Evolutionary conservation across 2,329 filamentous ascomycete genomes (phyloP).

Genomic region (Coniochaeta sp.): DNA sequence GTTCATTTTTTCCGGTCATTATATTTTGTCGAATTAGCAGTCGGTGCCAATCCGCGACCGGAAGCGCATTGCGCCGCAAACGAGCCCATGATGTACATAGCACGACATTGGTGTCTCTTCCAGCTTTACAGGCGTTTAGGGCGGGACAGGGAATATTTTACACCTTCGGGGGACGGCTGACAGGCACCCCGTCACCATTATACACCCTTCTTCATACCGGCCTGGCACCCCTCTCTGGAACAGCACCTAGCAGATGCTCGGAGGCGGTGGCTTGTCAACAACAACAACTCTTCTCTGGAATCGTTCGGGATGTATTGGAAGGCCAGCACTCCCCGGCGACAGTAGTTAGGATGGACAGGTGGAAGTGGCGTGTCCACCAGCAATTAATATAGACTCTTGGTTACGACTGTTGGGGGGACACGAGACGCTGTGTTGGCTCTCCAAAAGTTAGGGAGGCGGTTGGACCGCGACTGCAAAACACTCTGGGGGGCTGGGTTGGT

Average conservation of each 20-base stretch:
- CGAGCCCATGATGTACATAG: conserved; percentile 11
- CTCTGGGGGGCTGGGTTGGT: background rate
- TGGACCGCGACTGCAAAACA: background rate
- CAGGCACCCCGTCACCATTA: background rate
- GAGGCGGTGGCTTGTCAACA: background rate
- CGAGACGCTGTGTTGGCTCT: background rate
- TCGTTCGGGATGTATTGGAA: too few relatives aligned
- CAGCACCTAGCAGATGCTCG: background rate
- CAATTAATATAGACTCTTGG: conserved; percentile 1
- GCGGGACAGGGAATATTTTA: conserved; percentile 2
- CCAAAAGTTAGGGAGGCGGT: background rate
- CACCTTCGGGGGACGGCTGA: conserved; percentile 1
- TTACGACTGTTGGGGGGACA: background rate
- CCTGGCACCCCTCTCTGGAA: background rate
- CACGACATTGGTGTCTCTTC: conserved; percentile 9
- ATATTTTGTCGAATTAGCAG: background rate
- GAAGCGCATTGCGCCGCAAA: conserved; percentile 11
- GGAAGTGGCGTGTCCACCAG: background rate
- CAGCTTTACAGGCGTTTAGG: conserved; percentile 12
- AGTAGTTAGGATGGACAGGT: background rate
- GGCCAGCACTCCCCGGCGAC: too few relatives aligned
- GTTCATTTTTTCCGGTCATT: background rate
- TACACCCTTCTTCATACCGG: background rate
- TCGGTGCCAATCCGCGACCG: conserved; percentile 4
- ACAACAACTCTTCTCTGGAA: background rate